These are phyloP conservation scores for Salix suchowensis DNA, from an alignment of 345 rosid species.

Conservation along the genomic window DNA sequence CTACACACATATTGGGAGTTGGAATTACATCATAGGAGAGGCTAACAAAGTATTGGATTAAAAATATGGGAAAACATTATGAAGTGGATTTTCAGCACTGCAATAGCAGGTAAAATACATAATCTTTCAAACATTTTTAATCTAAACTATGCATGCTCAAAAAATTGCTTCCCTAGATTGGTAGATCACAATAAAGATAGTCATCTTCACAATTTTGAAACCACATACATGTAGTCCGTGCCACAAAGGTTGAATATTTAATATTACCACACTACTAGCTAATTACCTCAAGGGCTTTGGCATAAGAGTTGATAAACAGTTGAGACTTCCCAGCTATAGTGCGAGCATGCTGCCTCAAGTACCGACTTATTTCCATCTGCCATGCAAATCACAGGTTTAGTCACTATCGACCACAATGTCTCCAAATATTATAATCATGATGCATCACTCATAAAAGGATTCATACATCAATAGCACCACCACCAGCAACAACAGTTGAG, in stretches of 20 bases:
- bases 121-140: neutral
- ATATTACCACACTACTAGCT: neutral
- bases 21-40: neutral
- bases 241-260: neutral
- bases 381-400: conserved; percentile 14
- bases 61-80: neutral
- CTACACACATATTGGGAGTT: neutral
- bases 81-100: neutral
- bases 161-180: neutral
- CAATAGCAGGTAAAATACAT: neutral
- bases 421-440: neutral
- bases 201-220: neutral
- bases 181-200: neutral
- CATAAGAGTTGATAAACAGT: conserved; percentile 91
- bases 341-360: conserved; percentile 90
- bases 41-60: neutral
- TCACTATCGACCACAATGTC: conserved; percentile 2
- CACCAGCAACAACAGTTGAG: conserved; percentile 98
- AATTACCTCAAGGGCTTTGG: conserved; percentile 95
- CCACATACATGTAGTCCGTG: neutral
- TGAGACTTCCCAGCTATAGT: conserved; percentile 95
- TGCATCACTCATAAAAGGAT: conserved; percentile 2
- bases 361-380: conserved; percentile 96
- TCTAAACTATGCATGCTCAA: neutral
- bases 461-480: conserved; percentile 98